Conservation (phyloP, 768 basidiomycete genomes). For the Agrocybe pediades region DNA sequence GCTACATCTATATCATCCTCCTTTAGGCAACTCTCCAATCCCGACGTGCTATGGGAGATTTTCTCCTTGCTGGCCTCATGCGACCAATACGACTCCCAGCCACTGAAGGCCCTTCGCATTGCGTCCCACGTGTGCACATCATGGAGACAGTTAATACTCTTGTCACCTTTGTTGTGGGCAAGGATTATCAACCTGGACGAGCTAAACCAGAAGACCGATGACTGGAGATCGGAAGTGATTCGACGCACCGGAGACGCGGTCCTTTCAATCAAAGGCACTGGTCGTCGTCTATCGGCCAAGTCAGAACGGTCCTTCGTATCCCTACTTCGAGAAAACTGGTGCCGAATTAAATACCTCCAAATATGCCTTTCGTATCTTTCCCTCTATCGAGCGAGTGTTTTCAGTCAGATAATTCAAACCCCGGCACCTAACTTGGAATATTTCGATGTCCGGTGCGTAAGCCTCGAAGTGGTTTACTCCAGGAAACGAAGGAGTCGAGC, state of each 20-base stretch:
- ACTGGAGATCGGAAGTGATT: slow-evolving; percentile 1
- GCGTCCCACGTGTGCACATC: slow-evolving; percentile 2
- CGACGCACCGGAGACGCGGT: neutral
- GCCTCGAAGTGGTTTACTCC: too few species aligned
- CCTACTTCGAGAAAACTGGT: neutral
- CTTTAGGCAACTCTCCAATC: neutral
- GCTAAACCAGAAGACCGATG: neutral
- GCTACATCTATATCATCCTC: neutral
- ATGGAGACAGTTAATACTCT: neutral
- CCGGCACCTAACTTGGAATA: neutral
- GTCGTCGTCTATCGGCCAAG: neutral
- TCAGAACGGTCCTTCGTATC: neutral
- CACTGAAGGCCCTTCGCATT: neutral
- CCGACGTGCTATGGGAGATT: neutral
- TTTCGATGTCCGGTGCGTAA: neutral
- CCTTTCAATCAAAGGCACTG: neutral
- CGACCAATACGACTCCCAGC: neutral
- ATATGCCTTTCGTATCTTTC: neutral
- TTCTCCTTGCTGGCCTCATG: too few species aligned
- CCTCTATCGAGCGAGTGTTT: neutral
- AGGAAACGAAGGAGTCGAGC: too few species aligned
- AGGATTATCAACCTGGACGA: neutral
- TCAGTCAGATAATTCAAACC: neutral
- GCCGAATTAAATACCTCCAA: neutral
- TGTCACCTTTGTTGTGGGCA: neutral